Base-by-base conservation (phyloP, 2,329 filamentous ascomycete genomes). In the Sordariomycetes sp. region DNA sequence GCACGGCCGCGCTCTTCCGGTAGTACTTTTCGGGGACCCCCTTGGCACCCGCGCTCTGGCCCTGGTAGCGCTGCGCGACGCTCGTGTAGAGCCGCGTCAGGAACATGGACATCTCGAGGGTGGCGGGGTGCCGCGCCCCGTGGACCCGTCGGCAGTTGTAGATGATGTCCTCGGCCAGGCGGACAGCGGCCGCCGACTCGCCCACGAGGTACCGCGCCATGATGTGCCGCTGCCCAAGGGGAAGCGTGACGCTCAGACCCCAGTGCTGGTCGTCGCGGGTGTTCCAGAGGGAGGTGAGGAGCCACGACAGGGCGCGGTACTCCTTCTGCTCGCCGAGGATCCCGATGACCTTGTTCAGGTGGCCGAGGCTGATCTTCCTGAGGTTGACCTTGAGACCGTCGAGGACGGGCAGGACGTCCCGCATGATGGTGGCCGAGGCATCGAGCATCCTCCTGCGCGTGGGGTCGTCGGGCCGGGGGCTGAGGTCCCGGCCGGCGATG, bases 311-410 rank as follows among this genome's bases (percentile, higher is more conserved):
- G 7, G 67, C 73, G 51, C 66, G 64, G 64, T 75, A 75, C 61
- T 77, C 72, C 53, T 70, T 56, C 59, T 75, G 72, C 57, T 73
- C 70, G 55, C 73, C 74, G 10, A 77, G 65, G 0, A 76, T 62
- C 8, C 64, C 66, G 20, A 74, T 70, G 22, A 77, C 61, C 34
- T 67, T 68, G 62, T 72, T 74, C 28, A 76, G 62, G 55, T 76
- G 68, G 35, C 65, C 63, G 39, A 75, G 65, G 55, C 60, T 62
- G 53, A 76, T 65, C 52, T 71, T 68, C 13, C 71, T 68, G 32
- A 76, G 65, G 61, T 73, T 72, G 62, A 76, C 69, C 36, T 73
- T 69, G 52, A 71, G 62, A 4, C 65, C 66, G 56, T 66, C 66
- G 61, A 72, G 66, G 48, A 73, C 69, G 2, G 65, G 63, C 2